Percentiles rank a stretch among this genome's conserved stretches.
These are phyloP conservation scores for Glycyrrhiza uralensis DNA, from an alignment of 306 rosid genomes.

Conservation along the genomic window DNA sequence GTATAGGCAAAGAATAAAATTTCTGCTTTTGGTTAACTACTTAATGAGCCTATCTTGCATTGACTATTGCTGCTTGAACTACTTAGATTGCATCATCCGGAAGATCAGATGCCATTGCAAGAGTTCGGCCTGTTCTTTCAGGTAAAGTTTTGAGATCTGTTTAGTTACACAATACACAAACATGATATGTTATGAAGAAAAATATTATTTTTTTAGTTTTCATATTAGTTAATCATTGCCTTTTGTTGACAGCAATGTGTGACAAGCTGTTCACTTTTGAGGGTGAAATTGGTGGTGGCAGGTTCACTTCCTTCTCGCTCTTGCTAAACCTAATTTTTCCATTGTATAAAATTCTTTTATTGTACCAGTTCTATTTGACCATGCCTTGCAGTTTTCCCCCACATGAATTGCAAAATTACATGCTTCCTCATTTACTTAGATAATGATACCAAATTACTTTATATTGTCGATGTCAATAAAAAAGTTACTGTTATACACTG, in stretches of 20 bases:
- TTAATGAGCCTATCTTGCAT: slow-evolving; percentile 8
- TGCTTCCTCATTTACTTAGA: slow-evolving; percentile 14
- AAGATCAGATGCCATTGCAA: slow-evolving; percentile 63
- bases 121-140: slow-evolving; percentile 67
- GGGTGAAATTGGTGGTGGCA: slow-evolving; percentile 88
- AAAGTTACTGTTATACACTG: neutral
- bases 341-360: slow-evolving; percentile 4
- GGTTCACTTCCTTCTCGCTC: slow-evolving; percentile 53
- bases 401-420: neutral
- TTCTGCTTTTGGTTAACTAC: slow-evolving; percentile 8
- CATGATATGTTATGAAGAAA: slow-evolving; percentile 2
- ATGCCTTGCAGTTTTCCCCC: neutral
- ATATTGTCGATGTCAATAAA: neutral
- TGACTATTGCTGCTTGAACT: slow-evolving; percentile 31
- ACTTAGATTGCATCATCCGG: slow-evolving; percentile 74
- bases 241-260: slow-evolving; percentile 78
- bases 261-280: slow-evolving; percentile 75
- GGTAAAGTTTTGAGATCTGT: slow-evolving; percentile 43
- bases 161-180: neutral
- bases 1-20: slow-evolving; percentile 2
- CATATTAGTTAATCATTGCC: slow-evolving; percentile 16
- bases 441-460: neutral
- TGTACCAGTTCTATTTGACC: neutral
- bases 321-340: slow-evolving; percentile 12
- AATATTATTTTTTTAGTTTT: neutral